Conservation (phyloP, 2,329 filamentous ascomycete species). For the Fusarium palustre region DNA sequence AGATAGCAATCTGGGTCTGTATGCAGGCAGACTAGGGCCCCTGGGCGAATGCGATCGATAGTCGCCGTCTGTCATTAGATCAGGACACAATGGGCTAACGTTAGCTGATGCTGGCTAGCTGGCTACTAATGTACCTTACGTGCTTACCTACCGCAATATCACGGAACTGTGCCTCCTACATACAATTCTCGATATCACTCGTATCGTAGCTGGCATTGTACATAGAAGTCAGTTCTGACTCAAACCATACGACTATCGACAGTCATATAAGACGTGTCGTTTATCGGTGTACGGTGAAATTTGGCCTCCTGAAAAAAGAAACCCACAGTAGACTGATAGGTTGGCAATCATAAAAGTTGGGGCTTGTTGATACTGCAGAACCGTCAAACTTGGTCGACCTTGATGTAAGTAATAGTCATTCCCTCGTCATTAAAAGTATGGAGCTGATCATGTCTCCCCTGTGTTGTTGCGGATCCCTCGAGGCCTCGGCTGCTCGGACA, state of each 20-base stretch:
- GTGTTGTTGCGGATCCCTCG: neutral
- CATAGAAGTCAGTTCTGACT: slow-evolving; percentile 4
- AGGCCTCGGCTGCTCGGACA: neutral
- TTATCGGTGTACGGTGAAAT: neutral
- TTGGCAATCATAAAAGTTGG: neutral
- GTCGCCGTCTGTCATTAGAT: slow-evolving; percentile 26
- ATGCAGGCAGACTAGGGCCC: slow-evolving; percentile 4
- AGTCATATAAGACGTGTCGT: neutral
- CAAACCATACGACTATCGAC: neutral
- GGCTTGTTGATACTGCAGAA: neutral
- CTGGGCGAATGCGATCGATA: slow-evolving; percentile 33
- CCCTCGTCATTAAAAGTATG: slow-evolving; percentile 24
- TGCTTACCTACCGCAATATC: neutral
- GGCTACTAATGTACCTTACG: neutral
- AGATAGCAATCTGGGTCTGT: slow-evolving; percentile 15
- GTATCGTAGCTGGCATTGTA: neutral
- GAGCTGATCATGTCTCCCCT: neutral
- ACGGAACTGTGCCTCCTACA: neutral
- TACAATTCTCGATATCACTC: neutral
- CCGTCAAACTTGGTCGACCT: neutral
- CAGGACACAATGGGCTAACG: neutral
- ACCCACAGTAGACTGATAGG: neutral
- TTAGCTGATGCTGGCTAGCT: neutral
- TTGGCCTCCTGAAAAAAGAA: neutral
- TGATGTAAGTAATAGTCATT: slow-evolving; percentile 1